Evolutionary conservation across 257 asterid genomes (phyloP), one percentile per base, ranked within the genome.

Genomic region (Przewalskia tangutica): DNA sequence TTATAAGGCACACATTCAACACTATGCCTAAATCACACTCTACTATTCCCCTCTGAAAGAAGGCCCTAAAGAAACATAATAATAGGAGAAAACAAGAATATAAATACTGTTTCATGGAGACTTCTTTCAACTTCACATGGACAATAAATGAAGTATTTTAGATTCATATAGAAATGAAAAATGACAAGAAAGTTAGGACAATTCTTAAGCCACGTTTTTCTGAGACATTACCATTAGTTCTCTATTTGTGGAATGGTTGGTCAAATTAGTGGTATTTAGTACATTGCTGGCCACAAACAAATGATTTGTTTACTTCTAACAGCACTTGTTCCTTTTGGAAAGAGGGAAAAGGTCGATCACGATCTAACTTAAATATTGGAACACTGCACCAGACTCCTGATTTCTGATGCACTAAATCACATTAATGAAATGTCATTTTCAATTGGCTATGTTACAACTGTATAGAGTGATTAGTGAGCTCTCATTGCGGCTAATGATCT

Each of bases 381-480:
- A 12, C 56, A 20, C 38, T 44, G 54, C 42, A 48, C 18, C 60
- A 73, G 23, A 73, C 42, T 20, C 20, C 60, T 48, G 13, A 23
- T 73, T 71, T 73, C 42, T 73, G 40, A n/a, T 46, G 59, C 55
- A 73, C 60, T 73, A 48, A 48, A 73, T 14, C n/a, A 44, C n/a
- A 44, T 17, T 6, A 36, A 44, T 44, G 17, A 44, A 73, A 13
- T 20, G 59, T 20, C 20, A 73, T 48, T 73, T 71, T 20, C 59
- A 73, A 46, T 73, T 73, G 58, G 79, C 79, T 20, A 73, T 73
- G 53, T 73, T 73, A 73, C 59, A 46, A 73, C n/a, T 12, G 79
- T 73, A 12, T 73, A 11, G 59, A 73, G 79, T 16, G 59, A 48
- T 73, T 71, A 73, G 20, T 73, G 79, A 73, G 79, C 60, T 48